Conservation (phyloP, 805 yeast species). For the Helenozyma rhizophorensis region DNA sequence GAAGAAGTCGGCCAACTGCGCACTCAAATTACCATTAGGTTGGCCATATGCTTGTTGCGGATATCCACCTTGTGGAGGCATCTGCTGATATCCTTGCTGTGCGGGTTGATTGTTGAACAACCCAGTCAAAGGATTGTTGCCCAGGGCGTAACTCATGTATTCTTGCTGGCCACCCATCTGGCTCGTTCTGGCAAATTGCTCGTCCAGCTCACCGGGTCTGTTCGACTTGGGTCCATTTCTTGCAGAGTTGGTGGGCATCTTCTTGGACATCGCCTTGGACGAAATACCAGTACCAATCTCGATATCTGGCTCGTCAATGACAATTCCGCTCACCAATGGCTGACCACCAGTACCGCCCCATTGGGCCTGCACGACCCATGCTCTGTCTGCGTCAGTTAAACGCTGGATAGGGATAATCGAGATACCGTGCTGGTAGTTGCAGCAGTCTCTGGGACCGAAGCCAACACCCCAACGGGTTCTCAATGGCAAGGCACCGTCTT, state of each 20-base stretch:
- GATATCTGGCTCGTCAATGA: constrained; percentile 95
- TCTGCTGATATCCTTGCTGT: constrained; percentile 3
- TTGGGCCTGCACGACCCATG: constrained; percentile 86
- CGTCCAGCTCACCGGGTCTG: constrained; percentile 54
- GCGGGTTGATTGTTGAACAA: constrained; percentile 31
- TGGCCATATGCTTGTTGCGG: constrained; percentile 5
- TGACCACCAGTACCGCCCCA: constrained; percentile 97
- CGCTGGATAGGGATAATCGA: constrained; percentile 83
- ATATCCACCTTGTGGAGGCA: constrained; percentile 4
- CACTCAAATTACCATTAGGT: constrained; percentile 28
- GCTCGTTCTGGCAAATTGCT: constrained; percentile 34
- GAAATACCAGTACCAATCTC: constrained; percentile 94
- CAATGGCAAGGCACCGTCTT: constrained; percentile 58
- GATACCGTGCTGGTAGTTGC: constrained; percentile 88
- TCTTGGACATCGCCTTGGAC: constrained; percentile 84
- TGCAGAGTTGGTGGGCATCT: constrained; percentile 88
- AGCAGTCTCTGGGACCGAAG: constrained; percentile 97
- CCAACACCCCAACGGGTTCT: constrained; percentile 99
- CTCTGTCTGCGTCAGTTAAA: constrained; percentile 88
- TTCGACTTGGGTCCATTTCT: constrained; percentile 83
- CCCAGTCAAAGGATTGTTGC: constrained; percentile 47
- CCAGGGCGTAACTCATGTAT: constrained; percentile 29
- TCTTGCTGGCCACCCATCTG: constrained; percentile 36
- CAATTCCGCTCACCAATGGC: constrained; percentile 72
- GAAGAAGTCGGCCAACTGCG: constrained; percentile 37